Percentiles rank a stretch among this genome's conserved stretches.
phyloP scores from a whole-genome alignment of 345 rosid genomes.

The Iberis pinnata region DNA sequence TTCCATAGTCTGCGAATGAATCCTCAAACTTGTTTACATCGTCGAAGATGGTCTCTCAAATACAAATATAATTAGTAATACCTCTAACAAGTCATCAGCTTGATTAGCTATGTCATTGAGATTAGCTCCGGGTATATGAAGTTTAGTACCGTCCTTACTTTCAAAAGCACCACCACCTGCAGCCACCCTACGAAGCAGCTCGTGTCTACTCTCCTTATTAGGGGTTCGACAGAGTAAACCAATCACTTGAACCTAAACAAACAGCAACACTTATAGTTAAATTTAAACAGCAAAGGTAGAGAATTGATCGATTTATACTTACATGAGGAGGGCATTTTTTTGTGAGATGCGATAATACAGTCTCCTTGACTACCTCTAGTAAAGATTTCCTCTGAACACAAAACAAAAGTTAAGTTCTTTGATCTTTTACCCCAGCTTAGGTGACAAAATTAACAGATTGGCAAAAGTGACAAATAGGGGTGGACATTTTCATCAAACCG shows the following conservation, averaged over 20 bases:
- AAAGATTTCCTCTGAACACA: conserved; percentile 62
- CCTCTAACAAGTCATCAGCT: conserved; percentile 92
- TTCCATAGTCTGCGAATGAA: conserved; percentile 70
- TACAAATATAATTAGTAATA: conserved; percentile 16
- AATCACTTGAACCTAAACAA: conserved; percentile 71
- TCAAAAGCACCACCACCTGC: conserved; percentile 91
- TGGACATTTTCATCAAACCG: no score
- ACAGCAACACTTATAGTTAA: neutral
- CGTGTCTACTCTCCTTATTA: conserved; percentile 75
- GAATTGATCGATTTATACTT: conserved; percentile 23
- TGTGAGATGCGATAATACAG: conserved; percentile 74
- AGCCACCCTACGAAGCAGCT: conserved; percentile 84
- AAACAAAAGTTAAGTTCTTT: conserved; percentile 15
- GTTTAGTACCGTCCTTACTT: conserved; percentile 58
- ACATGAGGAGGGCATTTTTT: conserved; percentile 88
- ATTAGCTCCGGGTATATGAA: conserved; percentile 88
- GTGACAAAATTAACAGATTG: no score
- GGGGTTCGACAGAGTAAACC: conserved; percentile 95
- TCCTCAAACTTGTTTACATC: neutral
- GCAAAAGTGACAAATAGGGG: no score
- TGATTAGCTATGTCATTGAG: conserved; percentile 85
- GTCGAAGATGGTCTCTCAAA: neutral
- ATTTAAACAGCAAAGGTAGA: neutral
- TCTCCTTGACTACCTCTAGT: conserved; percentile 83
- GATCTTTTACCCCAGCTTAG: no score